A percentile compares a stretch with the other conserved stretches of the same genome.
Evolutionary conservation across 148 eudicot genomes (phyloP).

Genomic region (Arbutus unedo): DNA sequence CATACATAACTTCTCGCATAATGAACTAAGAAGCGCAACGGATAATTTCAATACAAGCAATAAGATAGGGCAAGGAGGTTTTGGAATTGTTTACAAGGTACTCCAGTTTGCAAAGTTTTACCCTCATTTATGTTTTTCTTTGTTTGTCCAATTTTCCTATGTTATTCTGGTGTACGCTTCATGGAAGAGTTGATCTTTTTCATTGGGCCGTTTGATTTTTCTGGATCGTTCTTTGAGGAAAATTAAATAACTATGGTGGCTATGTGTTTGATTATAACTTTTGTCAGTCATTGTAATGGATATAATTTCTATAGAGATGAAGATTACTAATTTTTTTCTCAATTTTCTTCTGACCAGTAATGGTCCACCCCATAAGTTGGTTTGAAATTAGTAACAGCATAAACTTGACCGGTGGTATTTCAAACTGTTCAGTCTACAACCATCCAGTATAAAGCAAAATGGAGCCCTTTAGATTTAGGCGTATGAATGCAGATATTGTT

Average conservation of each 20-base stretch:
- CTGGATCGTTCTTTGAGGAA: neutral
- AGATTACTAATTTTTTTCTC: neutral
- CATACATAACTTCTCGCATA: constrained; percentile 57
- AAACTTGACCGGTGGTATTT: neutral
- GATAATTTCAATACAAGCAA: constrained; percentile 49
- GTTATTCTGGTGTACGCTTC: neutral
- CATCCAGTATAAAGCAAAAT: neutral
- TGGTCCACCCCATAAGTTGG: neutral
- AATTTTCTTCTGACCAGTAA: neutral
- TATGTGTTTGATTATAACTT: neutral
- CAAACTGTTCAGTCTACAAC: constrained; percentile 8
- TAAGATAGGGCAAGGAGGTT: constrained; percentile 87
- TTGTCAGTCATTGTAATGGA: neutral
- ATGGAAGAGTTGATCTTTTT: neutral
- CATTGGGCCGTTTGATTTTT: neutral
- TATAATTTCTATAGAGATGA: neutral
- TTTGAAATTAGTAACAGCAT: neutral
- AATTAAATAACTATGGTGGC: neutral
- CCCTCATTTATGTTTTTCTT: neutral
- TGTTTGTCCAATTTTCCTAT: neutral
- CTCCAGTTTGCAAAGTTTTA: constrained; percentile 6
- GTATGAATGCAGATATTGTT: neutral
- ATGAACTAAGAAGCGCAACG: constrained; percentile 63
- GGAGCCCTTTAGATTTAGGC: neutral
- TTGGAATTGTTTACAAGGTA: constrained; percentile 90